Base-by-base conservation (phyloP, 2,329 filamentous ascomycete genomes). In the Colletotrichum spinosum region DNA sequence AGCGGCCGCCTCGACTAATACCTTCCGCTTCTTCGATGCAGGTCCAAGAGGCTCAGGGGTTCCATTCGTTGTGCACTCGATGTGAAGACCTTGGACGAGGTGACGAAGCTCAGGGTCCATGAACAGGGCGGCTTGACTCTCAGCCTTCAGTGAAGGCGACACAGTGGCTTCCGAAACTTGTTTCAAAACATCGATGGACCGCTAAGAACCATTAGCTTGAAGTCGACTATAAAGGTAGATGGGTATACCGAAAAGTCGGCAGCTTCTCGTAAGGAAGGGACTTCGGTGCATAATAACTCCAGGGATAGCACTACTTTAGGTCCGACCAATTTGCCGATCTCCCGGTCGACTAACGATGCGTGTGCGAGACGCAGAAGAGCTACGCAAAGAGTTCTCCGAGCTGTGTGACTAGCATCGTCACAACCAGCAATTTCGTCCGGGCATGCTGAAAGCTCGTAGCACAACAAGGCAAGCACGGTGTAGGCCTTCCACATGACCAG, bases 251-350 rank as follows among this genome's bases (percentile, higher is more conserved):
- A 79, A 55, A 83, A 67, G 67, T 84, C 82, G 5, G 75, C 79
- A 34, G 73, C 73, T 41, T 76, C 73, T 10, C 72, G 70, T 17
- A 79, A 66, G 2, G 69, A 66, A 1, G 75, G 71, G 56, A 74
- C 72, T 8, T 77, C 75, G 6, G 72, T 67, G 3, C 74, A 72
- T 11, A 80, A 67, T 17, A 79, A 72, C n/a, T 79, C 73, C 35
- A 82, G 71, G 42, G 79, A 76, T n/a, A 79, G 77, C 8, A 81
- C 72, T 13, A 84, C 73, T 51, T 82, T 82, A 5, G 80, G 80
- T 2, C 76, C 72, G 12, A 78, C 78, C 35, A 85, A 70, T 41
- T 80, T 77, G 11, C 76, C 76, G 42, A 82, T 73, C 8, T 75
- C 69, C 45, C 71, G 68, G 25, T 68, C 71, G 13, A 67, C 53